phyloP scores from a whole-genome alignment of 2,329 filamentous ascomycete species.

The Aspergillus sp. region DNA sequence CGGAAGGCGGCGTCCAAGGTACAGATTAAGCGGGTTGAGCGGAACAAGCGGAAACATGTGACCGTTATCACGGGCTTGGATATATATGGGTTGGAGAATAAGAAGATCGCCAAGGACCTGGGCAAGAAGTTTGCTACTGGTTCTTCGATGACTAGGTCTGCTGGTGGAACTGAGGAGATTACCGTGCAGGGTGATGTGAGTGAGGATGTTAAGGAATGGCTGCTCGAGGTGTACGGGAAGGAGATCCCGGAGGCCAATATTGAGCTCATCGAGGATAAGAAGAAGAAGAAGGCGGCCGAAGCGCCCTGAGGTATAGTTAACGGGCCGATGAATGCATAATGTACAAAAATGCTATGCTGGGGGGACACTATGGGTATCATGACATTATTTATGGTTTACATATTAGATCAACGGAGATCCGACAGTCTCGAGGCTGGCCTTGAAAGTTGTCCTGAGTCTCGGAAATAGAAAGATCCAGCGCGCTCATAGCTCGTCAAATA shows the following conservation, averaged over 20 bases:
- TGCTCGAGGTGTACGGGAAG: conserved; percentile 78
- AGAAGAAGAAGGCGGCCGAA: conserved; percentile 67
- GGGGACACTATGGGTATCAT: conserved; percentile 26
- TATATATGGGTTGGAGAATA: conserved; percentile 85
- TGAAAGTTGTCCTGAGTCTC: neutral
- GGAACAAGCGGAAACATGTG: conserved; percentile 97
- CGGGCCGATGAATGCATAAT: neutral
- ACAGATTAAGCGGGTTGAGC: conserved; percentile 93
- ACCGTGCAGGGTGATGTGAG: conserved; percentile 97
- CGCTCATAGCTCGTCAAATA: conserved; percentile 35
- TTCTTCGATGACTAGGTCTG: conserved; percentile 83
- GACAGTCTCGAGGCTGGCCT: conserved; percentile 12
- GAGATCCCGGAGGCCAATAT: conserved; percentile 94
- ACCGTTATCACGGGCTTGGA: conserved; percentile 91
- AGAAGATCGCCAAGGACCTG: conserved; percentile 94
- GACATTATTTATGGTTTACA: conserved; percentile 25
- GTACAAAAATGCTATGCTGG: conserved; percentile 3
- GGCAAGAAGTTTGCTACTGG: conserved; percentile 99
- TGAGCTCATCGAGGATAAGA: conserved; percentile 92
- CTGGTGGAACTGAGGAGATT: conserved; percentile 88
- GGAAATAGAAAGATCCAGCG: neutral
- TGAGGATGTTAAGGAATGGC: conserved; percentile 88
- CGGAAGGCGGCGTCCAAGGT: conserved; percentile 80
- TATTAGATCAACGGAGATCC: conserved; percentile 16
- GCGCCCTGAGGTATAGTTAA: too few species aligned